These are phyloP conservation scores for Trametes pubescens DNA, from an alignment of 1,284 basidiomycete genomes.

Conservation along the genomic window DNA sequence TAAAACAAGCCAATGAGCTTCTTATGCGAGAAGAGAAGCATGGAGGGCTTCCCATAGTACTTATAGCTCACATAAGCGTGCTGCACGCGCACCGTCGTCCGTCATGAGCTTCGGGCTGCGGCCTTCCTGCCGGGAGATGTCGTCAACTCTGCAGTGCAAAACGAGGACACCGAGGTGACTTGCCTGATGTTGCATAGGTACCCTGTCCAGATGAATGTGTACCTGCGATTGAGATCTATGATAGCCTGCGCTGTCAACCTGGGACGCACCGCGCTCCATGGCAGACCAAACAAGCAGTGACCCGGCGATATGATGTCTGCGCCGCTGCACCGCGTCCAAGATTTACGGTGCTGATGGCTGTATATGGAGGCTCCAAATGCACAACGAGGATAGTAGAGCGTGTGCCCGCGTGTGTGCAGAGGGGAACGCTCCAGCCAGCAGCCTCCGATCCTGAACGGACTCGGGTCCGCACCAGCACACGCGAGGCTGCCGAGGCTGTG, in stretches of 20 bases:
- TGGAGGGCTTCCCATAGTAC: neutral
- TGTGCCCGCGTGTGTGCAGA: no score
- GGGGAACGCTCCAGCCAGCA: neutral
- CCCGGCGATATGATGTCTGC: conserved; percentile 15
- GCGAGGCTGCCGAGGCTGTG: conserved; percentile 13
- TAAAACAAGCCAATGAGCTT: neutral
- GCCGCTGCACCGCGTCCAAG: neutral
- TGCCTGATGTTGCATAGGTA: neutral
- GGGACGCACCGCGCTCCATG: neutral
- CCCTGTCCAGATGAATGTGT: neutral
- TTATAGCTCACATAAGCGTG: neutral
- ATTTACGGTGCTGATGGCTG: neutral
- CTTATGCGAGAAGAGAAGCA: neutral
- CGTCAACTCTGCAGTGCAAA: neutral
- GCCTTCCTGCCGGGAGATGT: neutral
- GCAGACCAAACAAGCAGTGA: conserved; percentile 14
- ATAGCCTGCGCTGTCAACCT: conserved; percentile 12
- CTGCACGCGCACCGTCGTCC: neutral
- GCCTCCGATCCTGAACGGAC: conserved; percentile 18
- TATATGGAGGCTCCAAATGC: neutral
- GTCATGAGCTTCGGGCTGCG: neutral
- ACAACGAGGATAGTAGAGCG: no score
- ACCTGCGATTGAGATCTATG: conserved; percentile 2
- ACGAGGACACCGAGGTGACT: neutral
- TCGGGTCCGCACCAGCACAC: conserved; percentile 10